Conservation (phyloP, 2,329 filamentous ascomycete species). For the Didymosphaeria variabile region DNA sequence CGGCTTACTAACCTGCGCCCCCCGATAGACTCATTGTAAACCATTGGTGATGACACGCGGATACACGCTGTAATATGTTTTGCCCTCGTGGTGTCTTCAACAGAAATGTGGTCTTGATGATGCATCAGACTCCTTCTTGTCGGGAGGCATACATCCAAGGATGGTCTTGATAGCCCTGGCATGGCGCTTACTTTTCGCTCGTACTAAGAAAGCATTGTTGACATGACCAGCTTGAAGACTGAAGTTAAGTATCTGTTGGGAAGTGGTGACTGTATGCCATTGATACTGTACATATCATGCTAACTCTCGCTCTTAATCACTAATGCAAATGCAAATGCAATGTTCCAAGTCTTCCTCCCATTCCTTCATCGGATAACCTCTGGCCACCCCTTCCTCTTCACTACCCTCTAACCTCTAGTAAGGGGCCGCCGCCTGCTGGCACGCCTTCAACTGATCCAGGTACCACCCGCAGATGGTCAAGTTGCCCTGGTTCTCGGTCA, state of each 20-base stretch:
- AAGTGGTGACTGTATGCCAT: conserved; percentile 25
- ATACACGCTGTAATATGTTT: no score
- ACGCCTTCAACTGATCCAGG: conserved; percentile 82
- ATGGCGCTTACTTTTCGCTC: no score
- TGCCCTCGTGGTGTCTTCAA: no score
- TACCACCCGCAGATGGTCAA: conserved; percentile 99
- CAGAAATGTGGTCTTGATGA: no score
- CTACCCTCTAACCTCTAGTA: conserved; percentile 49
- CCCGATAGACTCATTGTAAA: no score
- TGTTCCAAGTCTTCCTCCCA: conserved; percentile 14
- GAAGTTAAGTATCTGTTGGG: not conserved
- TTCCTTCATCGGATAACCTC: not conserved
- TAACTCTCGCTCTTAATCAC: not conserved
- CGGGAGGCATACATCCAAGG: no score
- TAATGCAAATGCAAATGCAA: conserved; percentile 28
- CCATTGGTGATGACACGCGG: no score
- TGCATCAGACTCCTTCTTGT: no score
- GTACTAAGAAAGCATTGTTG: not conserved
- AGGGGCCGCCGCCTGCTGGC: conserved; percentile 57
- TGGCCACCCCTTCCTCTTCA: not conserved
- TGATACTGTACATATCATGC: conserved; percentile 22
- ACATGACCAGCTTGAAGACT: not conserved
- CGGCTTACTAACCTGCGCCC: no score
- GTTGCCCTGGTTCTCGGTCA: conserved; percentile 94
- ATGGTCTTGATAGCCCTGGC: no score